Base-by-base conservation (phyloP, 495 filamentous ascomycete species). In the Talaromyces borbonicus region DNA sequence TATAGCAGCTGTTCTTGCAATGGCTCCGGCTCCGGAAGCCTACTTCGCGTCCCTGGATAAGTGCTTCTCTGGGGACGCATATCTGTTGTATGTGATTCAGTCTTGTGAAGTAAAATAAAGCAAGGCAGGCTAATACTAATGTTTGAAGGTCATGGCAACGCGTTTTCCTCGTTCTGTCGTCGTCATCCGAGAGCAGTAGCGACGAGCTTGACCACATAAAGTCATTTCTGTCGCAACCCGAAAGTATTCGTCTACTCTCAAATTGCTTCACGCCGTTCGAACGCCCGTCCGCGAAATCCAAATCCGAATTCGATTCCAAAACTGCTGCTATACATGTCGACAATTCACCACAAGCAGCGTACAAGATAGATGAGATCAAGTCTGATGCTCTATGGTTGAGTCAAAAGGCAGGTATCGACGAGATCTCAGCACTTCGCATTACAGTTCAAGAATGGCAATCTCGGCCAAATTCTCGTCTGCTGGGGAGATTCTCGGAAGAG, bases 261-360 rank as follows among this genome's bases (percentile, higher is more conserved):
- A 67, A 74, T 35, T 79, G 81, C 40, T 64, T 78, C 59, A 75
- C 65, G 43, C 75, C 78, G 37, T 90, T 85, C 60, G 63, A 73
- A 39, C 52, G 71, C 2, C 80, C 60, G 49, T 77, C 71, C 36
- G 51, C 68, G 48, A 79, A 74, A 54, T 72, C 77, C 4, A 90
- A 83, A 59, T 59, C 71, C 35, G 79, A 78, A 19, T 95, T 95
- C 58, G 85, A 90, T 45, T 87, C 82, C 31, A 90, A 81, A 62
- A 96, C 88, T 1, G 83, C 90, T 14, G 81, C 90, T n/a, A 93
- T 96, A 43, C 83, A 95, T 59, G 80, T 89, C 35, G 75, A 84
- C 19, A 83, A 85, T 4, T 75, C 77, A 7, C 65, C 78, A 18
- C 78, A 80, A 51, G 73, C 77, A 12, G 73, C 74, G 22, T 87